phyloP scores from a whole-genome alignment of 2,329 filamentous ascomycete genomes.

The Colletotrichum orchidophilum region DNA sequence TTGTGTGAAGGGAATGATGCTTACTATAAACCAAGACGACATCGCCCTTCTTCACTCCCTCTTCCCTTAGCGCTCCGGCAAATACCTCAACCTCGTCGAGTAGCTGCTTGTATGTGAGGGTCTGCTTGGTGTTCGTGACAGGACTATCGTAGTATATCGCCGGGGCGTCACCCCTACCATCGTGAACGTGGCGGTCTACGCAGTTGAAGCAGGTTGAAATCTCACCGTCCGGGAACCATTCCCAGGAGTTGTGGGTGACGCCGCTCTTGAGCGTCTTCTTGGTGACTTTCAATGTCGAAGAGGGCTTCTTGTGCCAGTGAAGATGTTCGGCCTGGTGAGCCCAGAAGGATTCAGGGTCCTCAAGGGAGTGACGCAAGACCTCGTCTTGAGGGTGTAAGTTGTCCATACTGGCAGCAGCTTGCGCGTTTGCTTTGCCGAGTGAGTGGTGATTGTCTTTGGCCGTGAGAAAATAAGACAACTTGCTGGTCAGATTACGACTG shows the following conservation, averaged over 20 bases:
- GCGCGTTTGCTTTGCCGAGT: background rate
- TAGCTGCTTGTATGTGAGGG: constrained; percentile 78
- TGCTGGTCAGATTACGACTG: too few relatives aligned
- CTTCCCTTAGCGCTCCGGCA: constrained; percentile 82
- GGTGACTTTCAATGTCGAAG: constrained; percentile 65
- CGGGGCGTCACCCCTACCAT: constrained; percentile 75
- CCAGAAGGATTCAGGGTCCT: constrained; percentile 81
- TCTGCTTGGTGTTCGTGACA: constrained; percentile 77
- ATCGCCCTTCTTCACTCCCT: constrained; percentile 84
- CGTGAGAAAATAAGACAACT: background rate
- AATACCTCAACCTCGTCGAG: constrained; percentile 83
- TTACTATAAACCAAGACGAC: constrained; percentile 89
- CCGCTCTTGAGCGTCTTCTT: constrained; percentile 72
- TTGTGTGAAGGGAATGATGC: constrained; percentile 39
- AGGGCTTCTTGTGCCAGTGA: constrained; percentile 82
- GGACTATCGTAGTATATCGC: constrained; percentile 92
- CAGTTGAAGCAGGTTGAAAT: constrained; percentile 95
- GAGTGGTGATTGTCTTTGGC: background rate
- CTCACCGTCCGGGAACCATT: constrained; percentile 89
- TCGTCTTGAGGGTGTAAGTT: constrained; percentile 59
- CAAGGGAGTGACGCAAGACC: constrained; percentile 66
- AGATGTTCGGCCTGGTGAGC: constrained; percentile 76
- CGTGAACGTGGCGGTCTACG: constrained; percentile 85
- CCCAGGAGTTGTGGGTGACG: constrained; percentile 78
- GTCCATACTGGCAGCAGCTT: background rate